A percentile compares a stretch with the other conserved stretches of the same genome.
phyloP scores from a whole-genome alignment of 768 basidiomycete genomes.

The Strobilomyces dryophilus region DNA sequence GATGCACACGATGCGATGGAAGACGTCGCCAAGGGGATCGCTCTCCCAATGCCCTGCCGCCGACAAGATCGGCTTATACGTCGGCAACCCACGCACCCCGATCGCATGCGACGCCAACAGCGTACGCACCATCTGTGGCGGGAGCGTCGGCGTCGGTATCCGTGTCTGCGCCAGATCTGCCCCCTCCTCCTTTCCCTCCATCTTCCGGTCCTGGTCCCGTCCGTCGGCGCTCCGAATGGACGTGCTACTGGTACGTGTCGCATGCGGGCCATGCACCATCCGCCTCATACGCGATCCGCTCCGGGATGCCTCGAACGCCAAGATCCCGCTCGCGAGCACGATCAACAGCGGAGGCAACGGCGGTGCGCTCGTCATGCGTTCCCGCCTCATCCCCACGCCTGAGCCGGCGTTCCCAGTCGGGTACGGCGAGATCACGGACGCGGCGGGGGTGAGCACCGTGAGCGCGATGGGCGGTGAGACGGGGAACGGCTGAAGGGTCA shows the following conservation, averaged over 20 bases:
- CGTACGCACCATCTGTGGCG: conserved; percentile 30
- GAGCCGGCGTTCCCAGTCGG: conserved; percentile 7
- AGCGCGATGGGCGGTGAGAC: conserved; percentile 20
- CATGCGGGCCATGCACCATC: conserved; percentile 18
- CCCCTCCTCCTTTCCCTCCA: too few species aligned
- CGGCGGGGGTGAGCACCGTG: conserved; percentile 11
- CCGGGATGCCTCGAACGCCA: conserved; percentile 19
- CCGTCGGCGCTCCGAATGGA: too few species aligned
- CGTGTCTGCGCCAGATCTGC: background rate
- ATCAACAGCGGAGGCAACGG: conserved; percentile 30
- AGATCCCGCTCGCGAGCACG: conserved; percentile 18
- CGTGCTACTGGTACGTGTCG: background rate
- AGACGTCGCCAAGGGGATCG: conserved; percentile 33
- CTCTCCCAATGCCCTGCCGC: conserved; percentile 20
- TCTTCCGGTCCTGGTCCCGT: too few species aligned
- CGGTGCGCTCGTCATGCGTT: conserved; percentile 29
- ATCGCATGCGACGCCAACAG: conserved; percentile 19
- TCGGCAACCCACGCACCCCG: conserved; percentile 16
- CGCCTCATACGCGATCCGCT: conserved; percentile 18
- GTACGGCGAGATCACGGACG: background rate
- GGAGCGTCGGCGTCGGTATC: conserved; percentile 29
- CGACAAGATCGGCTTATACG: conserved; percentile 12
- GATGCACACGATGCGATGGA: conserved; percentile 41
- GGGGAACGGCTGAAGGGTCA: conserved; percentile 31
- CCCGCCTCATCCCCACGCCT: conserved; percentile 5